A percentile compares a stretch with the other conserved stretches of the same genome.
These are phyloP conservation scores for Batrachochytrium dendrobatidis DNA, from an alignment of 371 early-diverging fungal genomes.

Conservation along the genomic window DNA sequence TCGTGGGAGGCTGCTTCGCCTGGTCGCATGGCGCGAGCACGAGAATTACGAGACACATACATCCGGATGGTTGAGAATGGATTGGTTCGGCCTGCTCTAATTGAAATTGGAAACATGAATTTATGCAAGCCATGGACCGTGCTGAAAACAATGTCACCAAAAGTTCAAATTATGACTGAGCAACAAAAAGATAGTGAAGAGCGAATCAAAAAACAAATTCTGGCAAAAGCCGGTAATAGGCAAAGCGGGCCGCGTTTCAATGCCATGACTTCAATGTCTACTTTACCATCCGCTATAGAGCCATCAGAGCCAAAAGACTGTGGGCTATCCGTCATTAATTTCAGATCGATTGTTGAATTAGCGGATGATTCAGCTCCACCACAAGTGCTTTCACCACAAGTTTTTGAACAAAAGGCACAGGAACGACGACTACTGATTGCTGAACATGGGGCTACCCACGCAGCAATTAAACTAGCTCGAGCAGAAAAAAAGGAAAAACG, in stretches of 20 bases:
- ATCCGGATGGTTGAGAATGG: conserved; percentile 34
- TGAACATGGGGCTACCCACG: conserved; percentile 17
- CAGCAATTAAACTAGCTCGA: conserved; percentile 15
- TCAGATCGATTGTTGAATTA: neutral
- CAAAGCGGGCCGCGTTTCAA: conserved; percentile 4
- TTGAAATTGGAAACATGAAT: conserved; percentile 15
- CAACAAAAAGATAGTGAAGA: neutral
- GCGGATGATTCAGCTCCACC: conserved; percentile 3
- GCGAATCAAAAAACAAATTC: neutral
- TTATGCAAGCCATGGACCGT: conserved; percentile 11
- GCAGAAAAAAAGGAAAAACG: conserved; percentile 28
- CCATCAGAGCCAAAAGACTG: neutral
- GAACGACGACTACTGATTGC: conserved; percentile 12
- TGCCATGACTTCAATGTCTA: neutral
- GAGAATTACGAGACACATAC: conserved; percentile 40
- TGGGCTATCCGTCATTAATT: neutral
- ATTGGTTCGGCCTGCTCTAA: conserved; percentile 20
- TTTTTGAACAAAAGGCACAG: conserved; percentile 13
- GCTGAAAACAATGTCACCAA: neutral
- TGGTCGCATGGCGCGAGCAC: conserved; percentile 38
- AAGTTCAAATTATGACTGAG: neutral
- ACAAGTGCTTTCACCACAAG: conserved; percentile 23
- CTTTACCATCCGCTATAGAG: conserved; percentile 1
- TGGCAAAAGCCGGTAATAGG: neutral
- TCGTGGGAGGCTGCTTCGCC: conserved; percentile 42